phyloP scores from a whole-genome alignment of 176 grass and related monocot genomes.

The Ananas comosus region DNA sequence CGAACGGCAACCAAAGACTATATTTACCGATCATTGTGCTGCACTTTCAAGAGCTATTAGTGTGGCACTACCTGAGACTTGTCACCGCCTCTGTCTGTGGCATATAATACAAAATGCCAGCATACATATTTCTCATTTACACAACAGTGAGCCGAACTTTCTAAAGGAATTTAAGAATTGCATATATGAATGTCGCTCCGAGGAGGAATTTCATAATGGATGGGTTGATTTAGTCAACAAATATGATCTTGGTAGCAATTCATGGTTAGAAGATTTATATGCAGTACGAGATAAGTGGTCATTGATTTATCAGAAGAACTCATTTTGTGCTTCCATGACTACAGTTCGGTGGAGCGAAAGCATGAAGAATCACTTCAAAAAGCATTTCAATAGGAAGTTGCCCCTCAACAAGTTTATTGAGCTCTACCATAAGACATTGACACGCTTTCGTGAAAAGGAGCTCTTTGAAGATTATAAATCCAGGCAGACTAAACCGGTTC shows the following conservation, averaged over 20 bases:
- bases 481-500: conserved; percentile 35
- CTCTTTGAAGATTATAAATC: conserved; percentile 42
- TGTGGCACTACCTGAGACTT: conserved; percentile 30
- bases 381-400: conserved; percentile 30
- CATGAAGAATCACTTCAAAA: conserved; percentile 36
- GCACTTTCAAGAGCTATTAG: conserved; percentile 35
- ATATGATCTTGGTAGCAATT: conserved; percentile 29
- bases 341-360: conserved; percentile 33
- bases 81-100: conserved; percentile 36
- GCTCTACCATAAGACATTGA: conserved; percentile 21
- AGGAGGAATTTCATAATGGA: conserved; percentile 29
- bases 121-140: conserved; percentile 25
- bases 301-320: conserved; percentile 26
- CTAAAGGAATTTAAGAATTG: conserved; percentile 35
- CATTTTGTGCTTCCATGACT: conserved; percentile 36
- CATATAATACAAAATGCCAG: conserved; percentile 41
- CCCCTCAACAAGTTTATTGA: conserved; percentile 34
- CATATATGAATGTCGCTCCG: conserved; percentile 24
- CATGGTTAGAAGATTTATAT: conserved; percentile 39
- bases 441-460: conserved; percentile 32
- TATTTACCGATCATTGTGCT: conserved; percentile 36
- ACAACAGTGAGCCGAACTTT: conserved; percentile 27
- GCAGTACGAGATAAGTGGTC: conserved; percentile 34
- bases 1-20: conserved; percentile 27
- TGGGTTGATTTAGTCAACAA: conserved; percentile 35